These are phyloP conservation scores for Wickerhamiella azyma DNA, from an alignment of 805 yeast genomes.

Conservation along the genomic window DNA sequence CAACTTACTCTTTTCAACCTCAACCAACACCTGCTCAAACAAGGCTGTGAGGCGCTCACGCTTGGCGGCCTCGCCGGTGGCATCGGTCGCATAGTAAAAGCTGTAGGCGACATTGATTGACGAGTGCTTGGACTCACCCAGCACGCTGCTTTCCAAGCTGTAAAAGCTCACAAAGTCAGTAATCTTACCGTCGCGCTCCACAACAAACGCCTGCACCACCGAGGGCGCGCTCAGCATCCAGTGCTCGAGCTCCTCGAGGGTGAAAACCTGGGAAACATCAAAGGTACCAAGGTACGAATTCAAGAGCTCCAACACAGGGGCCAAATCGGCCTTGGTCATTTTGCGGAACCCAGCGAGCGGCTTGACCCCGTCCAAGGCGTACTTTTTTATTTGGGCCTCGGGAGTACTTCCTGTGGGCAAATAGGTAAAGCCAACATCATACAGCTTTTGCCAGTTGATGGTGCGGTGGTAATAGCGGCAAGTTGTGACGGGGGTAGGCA, in stretches of 20 bases:
- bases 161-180: slow-evolving; percentile 88
- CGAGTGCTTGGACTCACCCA: slow-evolving; percentile 45
- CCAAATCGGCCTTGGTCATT: slow-evolving; percentile 48
- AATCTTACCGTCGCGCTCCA: slow-evolving; percentile 41
- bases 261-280: slow-evolving; percentile 58
- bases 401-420: slow-evolving; percentile 60
- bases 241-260: slow-evolving; percentile 57
- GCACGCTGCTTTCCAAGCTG: slow-evolving; percentile 72
- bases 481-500: slow-evolving; percentile 85
- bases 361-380: slow-evolving; percentile 40
- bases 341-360: slow-evolving; percentile 41
- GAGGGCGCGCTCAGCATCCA: slow-evolving; percentile 43
- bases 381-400: slow-evolving; percentile 49
- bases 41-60: slow-evolving; percentile 47
- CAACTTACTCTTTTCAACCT: slow-evolving; percentile 52
- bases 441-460: slow-evolving; percentile 75
- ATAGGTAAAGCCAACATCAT: slow-evolving; percentile 81
- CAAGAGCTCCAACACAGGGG: slow-evolving; percentile 46
- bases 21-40: slow-evolving; percentile 60
- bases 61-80: slow-evolving; percentile 26
- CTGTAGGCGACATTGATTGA: slow-evolving; percentile 76
- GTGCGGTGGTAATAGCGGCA: slow-evolving; percentile 91
- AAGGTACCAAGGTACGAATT: slow-evolving; percentile 50
- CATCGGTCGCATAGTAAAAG: slow-evolving; percentile 70
- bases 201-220: slow-evolving; percentile 59